phyloP scores from a whole-genome alignment of 2,329 filamentous ascomycete genomes.

The Ceratocystis destructans region DNA sequence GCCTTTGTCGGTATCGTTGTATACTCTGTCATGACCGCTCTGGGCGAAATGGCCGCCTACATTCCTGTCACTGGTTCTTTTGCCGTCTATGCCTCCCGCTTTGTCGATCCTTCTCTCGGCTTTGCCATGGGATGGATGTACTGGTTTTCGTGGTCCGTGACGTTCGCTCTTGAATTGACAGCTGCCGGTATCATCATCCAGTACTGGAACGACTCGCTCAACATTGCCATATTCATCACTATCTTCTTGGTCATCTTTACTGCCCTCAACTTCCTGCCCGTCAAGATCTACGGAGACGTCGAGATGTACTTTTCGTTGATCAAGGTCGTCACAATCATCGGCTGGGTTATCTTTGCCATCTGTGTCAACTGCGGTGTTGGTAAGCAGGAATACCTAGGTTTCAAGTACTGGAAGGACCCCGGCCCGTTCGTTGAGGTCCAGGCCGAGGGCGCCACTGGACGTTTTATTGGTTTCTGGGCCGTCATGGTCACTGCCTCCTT shows the following conservation, averaged over 20 bases:
- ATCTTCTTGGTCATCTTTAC: conserved; percentile 62
- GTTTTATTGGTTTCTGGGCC: conserved; percentile 57
- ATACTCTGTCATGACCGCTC: conserved; percentile 58
- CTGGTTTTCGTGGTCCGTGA: conserved; percentile 66
- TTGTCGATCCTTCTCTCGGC: conserved; percentile 57
- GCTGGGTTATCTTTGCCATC: conserved; percentile 64
- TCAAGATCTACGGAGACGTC: conserved; percentile 60
- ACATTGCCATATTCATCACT: conserved; percentile 57
- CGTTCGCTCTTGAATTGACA: conserved; percentile 58
- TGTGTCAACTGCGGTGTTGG: conserved; percentile 61
- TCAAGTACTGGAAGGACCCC: conserved; percentile 54
- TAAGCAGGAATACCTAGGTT: conserved; percentile 56
- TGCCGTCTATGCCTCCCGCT: conserved; percentile 60
- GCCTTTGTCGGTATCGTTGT: conserved; percentile 57
- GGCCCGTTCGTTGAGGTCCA: conserved; percentile 54
- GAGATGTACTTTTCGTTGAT: conserved; percentile 68
- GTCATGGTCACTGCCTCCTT: conserved; percentile 57
- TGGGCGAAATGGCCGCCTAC: conserved; percentile 63
- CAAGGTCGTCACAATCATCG: conserved; percentile 62
- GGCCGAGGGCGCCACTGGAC: conserved; percentile 38
- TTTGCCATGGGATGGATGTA: conserved; percentile 76
- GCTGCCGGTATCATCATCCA: conserved; percentile 62
- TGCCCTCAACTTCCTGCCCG: conserved; percentile 54
- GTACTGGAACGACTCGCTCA: conserved; percentile 52
- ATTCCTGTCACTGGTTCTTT: conserved; percentile 67